Evolutionary conservation across 2,329 filamentous ascomycete species (phyloP).

Genomic region (Emergomyces pasteurianus): DNA sequence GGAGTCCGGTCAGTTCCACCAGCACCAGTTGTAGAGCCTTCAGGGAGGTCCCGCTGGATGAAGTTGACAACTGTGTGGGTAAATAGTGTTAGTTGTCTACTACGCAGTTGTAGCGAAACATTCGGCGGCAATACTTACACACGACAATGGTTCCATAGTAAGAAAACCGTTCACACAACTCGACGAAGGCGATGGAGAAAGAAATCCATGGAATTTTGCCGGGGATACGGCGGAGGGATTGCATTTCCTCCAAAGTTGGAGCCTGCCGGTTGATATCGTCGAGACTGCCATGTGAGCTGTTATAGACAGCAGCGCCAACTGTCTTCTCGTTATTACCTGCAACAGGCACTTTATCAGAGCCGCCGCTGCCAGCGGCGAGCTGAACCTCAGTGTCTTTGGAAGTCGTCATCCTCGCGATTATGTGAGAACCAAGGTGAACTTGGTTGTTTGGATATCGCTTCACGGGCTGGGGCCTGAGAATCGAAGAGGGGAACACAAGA

Average conservation of each 20-base stretch:
- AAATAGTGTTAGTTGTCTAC: not conserved
- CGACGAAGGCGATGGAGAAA: constrained; percentile 60
- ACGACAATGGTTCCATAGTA: constrained; percentile 63
- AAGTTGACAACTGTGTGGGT: constrained; percentile 45
- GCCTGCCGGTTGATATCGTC: constrained; percentile 6
- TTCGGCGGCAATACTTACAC: constrained; percentile 36
- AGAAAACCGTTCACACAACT: constrained; percentile 64
- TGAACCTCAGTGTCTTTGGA: not conserved
- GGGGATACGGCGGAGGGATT: constrained; percentile 23
- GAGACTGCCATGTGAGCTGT: constrained; percentile 8
- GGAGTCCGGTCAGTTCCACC: constrained; percentile 34
- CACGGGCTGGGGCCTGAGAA: not conserved
- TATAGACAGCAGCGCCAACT: not conserved
- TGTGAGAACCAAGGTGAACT: not conserved
- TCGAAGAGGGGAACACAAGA: not conserved
- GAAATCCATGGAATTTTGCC: constrained; percentile 48
- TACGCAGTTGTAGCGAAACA: not conserved
- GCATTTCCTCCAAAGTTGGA: constrained; percentile 25
- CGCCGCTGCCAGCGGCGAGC: not conserved
- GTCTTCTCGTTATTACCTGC: constrained; percentile 8
- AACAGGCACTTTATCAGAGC: not conserved
- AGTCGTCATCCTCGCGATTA: not conserved
- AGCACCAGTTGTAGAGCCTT: constrained; percentile 44
- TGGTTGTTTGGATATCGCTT: not conserved
- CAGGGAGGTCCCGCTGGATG: constrained; percentile 45